phyloP scores from a whole-genome alignment of 331 rosid species.

The Quercus lobata region DNA sequence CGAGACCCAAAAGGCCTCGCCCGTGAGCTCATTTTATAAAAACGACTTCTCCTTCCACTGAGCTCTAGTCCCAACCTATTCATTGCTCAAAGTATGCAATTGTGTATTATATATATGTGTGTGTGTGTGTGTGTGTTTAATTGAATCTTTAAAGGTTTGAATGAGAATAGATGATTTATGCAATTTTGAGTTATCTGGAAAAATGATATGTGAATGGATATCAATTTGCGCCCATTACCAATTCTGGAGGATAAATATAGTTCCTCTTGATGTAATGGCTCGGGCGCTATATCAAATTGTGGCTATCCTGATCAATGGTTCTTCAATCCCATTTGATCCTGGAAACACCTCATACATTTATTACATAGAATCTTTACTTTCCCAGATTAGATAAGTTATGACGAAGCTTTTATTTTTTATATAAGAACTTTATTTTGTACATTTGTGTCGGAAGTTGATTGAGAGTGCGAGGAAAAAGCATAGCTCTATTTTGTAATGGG shows the following conservation, averaged over 20 bases:
- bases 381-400: too few species aligned
- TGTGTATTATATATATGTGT: rapidly evolving
- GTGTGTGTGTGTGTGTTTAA: too few species aligned
- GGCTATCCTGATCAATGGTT: conserved; percentile 77
- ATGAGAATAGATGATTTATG: neutral
- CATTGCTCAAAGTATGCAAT: neutral
- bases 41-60: conserved; percentile 99
- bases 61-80: conserved; percentile 30
- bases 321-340: conserved; percentile 44
- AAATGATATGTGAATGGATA: neutral
- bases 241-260: conserved; percentile 40
- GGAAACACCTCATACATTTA: conserved; percentile 72
- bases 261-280: conserved; percentile 77
- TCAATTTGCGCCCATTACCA: conserved; percentile 67
- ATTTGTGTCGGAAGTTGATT: too few species aligned
- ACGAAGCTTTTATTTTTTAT: too few species aligned
- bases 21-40: conserved; percentile 61
- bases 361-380: neutral
- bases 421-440: too few species aligned
- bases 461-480: too few species aligned
- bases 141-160: neutral
- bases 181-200: neutral
- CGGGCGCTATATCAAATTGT: conserved; percentile 45
- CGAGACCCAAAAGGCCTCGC: conserved; percentile 38
- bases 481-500: too few species aligned